Percentiles rank a stretch among this genome's conserved stretches.
phyloP scores from a whole-genome alignment of 2,329 filamentous ascomycete genomes.

The Sporothrix dimorphospora region DNA sequence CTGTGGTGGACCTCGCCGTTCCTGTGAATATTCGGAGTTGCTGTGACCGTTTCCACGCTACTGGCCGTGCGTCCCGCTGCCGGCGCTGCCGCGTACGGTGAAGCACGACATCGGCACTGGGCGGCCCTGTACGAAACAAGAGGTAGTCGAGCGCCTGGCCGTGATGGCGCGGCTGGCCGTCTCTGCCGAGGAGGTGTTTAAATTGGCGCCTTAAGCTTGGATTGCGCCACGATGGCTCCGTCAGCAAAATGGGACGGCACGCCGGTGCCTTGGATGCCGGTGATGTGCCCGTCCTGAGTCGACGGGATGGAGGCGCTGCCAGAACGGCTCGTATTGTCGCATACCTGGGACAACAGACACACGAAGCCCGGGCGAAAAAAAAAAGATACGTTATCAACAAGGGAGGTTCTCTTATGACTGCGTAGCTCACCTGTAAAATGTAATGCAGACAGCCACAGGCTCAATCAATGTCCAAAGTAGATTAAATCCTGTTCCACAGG shows the following conservation, averaged over 20 bases:
- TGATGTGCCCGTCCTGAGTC: not conserved
- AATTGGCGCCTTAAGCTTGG: not conserved
- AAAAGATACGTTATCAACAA: not conserved
- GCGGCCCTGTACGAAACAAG: not conserved
- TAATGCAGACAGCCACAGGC: too few species aligned
- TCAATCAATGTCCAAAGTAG: too few species aligned
- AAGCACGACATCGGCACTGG: too few species aligned
- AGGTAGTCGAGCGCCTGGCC: not conserved
- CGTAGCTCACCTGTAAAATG: too few species aligned
- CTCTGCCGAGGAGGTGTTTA: not conserved
- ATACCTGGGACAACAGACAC: not conserved
- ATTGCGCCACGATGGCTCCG: not conserved
- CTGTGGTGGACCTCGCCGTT: too few species aligned
- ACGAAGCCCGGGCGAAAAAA: not conserved
- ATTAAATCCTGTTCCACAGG: too few species aligned
- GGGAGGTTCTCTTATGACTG: not conserved
- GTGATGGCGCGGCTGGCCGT: not conserved
- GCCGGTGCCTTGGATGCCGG: not conserved
- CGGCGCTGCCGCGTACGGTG: not conserved
- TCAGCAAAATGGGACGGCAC: not conserved
- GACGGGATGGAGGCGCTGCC: not conserved
- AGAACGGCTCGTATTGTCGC: not conserved
- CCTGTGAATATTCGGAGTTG: too few species aligned
- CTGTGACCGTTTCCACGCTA: not conserved
- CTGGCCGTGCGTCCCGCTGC: not conserved